These are phyloP conservation scores for Aspergillus ostianus DNA, from an alignment of 495 filamentous ascomycete species.

Conservation along the genomic window DNA sequence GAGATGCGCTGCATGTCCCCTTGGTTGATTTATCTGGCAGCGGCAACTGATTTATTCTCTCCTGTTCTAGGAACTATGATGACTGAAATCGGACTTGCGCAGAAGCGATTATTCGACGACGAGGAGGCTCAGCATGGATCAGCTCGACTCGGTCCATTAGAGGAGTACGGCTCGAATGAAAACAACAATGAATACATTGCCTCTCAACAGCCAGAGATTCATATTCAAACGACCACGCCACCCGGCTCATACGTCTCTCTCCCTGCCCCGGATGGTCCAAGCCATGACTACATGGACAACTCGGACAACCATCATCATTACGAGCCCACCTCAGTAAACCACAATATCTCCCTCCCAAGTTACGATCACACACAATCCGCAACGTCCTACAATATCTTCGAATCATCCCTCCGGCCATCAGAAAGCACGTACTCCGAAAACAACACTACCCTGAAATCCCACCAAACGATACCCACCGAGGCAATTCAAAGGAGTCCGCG, in stretches of 20 bases:
- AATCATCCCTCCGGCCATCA: conserved; percentile 19
- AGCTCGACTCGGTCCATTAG: conserved; percentile 1
- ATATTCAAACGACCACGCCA: not conserved
- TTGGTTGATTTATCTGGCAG: not conserved
- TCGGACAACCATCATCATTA: conserved; percentile 7
- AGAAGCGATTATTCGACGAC: conserved; percentile 37
- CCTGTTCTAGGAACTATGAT: conserved; percentile 34
- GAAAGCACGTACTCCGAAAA: conserved; percentile 6
- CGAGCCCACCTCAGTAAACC: not conserved
- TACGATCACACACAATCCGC: conserved; percentile 11
- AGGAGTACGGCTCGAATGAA: conserved; percentile 2
- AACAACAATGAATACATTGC: not conserved
- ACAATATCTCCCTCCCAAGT: conserved; percentile 1
- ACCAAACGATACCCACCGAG: conserved; percentile 11
- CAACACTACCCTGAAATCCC: conserved; percentile 4
- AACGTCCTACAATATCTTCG: conserved; percentile 29
- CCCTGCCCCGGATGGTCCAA: not conserved
- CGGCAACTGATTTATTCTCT: not conserved
- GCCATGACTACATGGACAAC: conserved; percentile 13
- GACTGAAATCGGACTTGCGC: conserved; percentile 40
- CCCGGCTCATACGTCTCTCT: not conserved
- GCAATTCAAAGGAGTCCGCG: conserved; percentile 17
- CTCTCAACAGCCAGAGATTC: not conserved
- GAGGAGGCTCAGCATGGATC: conserved; percentile 25
- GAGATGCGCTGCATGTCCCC: conserved; percentile 7